These are phyloP conservation scores for Colletotrichum eleusines DNA, from an alignment of 2,329 filamentous ascomycete genomes.

Conservation along the genomic window DNA sequence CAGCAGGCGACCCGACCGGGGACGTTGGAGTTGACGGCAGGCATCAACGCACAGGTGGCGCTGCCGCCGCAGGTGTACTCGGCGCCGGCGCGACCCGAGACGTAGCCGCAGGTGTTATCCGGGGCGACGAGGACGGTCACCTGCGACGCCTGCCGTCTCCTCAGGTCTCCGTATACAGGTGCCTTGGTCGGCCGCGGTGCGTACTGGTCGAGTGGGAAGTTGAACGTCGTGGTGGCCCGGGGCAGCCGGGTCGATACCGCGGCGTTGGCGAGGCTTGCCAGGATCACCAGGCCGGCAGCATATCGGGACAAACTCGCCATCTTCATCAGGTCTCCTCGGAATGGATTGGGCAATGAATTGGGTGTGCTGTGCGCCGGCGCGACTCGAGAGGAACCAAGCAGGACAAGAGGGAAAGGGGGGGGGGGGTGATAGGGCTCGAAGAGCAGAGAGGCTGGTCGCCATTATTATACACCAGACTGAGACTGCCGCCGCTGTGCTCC, in stretches of 20 bases:
- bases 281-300: constrained; percentile 43
- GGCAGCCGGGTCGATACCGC: constrained; percentile 52
- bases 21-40: constrained; percentile 41
- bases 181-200: constrained; percentile 57
- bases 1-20: constrained; percentile 60
- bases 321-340: constrained; percentile 22
- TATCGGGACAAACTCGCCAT: constrained; percentile 47
- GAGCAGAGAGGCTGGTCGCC: constrained; percentile 15
- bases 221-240: constrained; percentile 50
- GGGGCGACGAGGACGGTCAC: constrained; percentile 58
- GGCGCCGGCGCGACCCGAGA: constrained; percentile 55
- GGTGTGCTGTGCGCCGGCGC: neutral
- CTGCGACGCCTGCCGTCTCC: constrained; percentile 48
- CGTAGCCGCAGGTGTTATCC: constrained; percentile 64
- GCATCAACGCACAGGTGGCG: constrained; percentile 57
- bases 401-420: neutral
- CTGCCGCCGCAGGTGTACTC: constrained; percentile 54
- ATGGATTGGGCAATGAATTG: neutral
- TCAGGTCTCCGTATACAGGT: constrained; percentile 51
- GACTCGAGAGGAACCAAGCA: constrained; percentile 15
- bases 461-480: constrained; percentile 28
- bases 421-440: neutral
- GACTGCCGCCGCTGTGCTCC: constrained; percentile 7
- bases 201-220: constrained; percentile 52
- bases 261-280: constrained; percentile 52